A percentile compares a stretch with the other conserved stretches of the same genome.
phyloP scores from a whole-genome alignment of 2,329 filamentous ascomycete genomes.

The Pyrenophora teres region DNA sequence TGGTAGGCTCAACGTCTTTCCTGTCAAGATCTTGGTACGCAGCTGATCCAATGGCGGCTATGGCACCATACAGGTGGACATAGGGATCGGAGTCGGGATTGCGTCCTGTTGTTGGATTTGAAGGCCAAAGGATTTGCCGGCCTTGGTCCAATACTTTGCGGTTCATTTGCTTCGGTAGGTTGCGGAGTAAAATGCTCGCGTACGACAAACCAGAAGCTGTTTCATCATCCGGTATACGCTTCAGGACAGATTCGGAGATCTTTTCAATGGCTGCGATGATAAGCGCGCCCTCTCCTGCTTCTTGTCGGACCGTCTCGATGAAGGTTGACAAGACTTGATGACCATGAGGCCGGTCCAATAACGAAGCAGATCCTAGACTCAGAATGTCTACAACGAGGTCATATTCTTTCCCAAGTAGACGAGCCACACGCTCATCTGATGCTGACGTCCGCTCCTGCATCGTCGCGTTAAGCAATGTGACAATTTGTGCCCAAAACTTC shows the following conservation, averaged over 20 bases:
- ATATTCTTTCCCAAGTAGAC: slow-evolving; percentile 68
- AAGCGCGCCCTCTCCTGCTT: slow-evolving; percentile 70
- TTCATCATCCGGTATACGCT: slow-evolving; percentile 23
- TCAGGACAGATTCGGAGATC: slow-evolving; percentile 57
- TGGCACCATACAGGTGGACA: slow-evolving; percentile 67
- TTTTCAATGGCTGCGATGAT: slow-evolving; percentile 73
- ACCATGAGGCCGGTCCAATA: slow-evolving; percentile 25
- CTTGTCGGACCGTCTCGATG: slow-evolving; percentile 59
- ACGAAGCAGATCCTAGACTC: slow-evolving; percentile 58
- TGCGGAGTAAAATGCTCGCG: slow-evolving; percentile 44
- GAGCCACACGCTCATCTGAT: slow-evolving; percentile 29
- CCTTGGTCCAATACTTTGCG: slow-evolving; percentile 62
- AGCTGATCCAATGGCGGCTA: slow-evolving; percentile 57
- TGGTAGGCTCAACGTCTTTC: slow-evolving; percentile 48
- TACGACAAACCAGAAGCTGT: slow-evolving; percentile 27
- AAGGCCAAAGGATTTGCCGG: slow-evolving; percentile 69
- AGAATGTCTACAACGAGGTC: slow-evolving; percentile 71
- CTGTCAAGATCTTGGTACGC: slow-evolving; percentile 58
- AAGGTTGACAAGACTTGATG: slow-evolving; percentile 61
- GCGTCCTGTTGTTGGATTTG: slow-evolving; percentile 45
- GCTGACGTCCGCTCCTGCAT: slow-evolving; percentile 30
- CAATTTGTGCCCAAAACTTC: slow-evolving; percentile 39
- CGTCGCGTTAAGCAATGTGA: slow-evolving; percentile 24
- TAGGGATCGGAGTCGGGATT: slow-evolving; percentile 61
- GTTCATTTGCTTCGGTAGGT: slow-evolving; percentile 51